Conservation (phyloP, 495 filamentous ascomycete genomes). For the Tuber brumale region DNA sequence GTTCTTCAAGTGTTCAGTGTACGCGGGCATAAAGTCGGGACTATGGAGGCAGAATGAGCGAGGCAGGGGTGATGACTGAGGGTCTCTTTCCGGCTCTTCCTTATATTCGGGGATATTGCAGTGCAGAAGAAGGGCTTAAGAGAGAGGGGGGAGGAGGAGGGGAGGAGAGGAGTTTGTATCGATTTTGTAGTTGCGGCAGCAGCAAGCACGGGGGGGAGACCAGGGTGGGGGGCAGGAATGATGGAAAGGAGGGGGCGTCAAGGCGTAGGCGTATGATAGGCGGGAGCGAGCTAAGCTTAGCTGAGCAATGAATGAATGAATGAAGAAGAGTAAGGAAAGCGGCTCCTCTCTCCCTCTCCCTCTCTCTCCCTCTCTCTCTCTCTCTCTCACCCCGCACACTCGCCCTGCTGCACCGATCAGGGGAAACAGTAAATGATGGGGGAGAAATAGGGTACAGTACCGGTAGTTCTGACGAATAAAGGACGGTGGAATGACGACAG, state of each 20-base stretch:
- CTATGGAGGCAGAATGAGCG: slow-evolving; percentile 3
- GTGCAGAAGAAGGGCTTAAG: slow-evolving; percentile 24
- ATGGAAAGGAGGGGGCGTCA: slow-evolving; percentile 11
- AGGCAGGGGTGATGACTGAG: slow-evolving; percentile 10
- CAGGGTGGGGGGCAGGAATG: slow-evolving; percentile 21
- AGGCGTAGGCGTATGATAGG: neutral
- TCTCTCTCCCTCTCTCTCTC: neutral
- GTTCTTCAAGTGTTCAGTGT: slow-evolving; percentile 39
- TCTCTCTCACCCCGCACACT: neutral
- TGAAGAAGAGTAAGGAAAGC: neutral
- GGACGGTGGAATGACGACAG: neutral
- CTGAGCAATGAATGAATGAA: neutral
- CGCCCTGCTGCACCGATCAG: neutral
- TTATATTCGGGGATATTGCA: slow-evolving; percentile 12
- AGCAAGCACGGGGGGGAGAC: slow-evolving; percentile 13
- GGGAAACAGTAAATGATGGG: neutral
- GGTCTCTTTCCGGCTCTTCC: slow-evolving; percentile 36
- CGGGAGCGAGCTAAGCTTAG: slow-evolving; percentile 4
- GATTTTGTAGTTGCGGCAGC: slow-evolving; percentile 24
- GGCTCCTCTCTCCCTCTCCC: neutral
- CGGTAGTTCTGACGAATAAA: neutral
- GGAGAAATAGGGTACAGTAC: neutral
- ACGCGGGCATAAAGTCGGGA: slow-evolving; percentile 41
- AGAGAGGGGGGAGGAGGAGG: slow-evolving; percentile 13
- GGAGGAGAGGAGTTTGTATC: neutral